phyloP scores from a whole-genome alignment of 345 rosid species.

The Arabidopsis arenosa region DNA sequence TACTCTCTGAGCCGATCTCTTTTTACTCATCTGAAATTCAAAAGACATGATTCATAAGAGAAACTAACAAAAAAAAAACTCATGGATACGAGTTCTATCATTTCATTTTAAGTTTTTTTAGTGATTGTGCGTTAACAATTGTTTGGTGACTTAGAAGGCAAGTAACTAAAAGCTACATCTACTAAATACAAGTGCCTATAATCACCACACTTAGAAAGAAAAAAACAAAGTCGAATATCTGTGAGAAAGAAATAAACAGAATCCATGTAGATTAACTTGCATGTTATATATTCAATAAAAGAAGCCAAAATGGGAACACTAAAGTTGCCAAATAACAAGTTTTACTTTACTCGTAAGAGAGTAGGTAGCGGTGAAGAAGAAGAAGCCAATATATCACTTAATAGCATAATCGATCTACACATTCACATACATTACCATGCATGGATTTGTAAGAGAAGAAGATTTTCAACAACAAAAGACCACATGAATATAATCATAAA shows the following conservation, averaged over 20 bases:
- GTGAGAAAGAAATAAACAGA: neutral
- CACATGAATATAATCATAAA: neutral
- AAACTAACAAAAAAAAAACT: neutral
- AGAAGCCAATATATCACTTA: neutral
- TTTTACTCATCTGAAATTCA: conserved; percentile 26
- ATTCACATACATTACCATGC: too few relatives aligned
- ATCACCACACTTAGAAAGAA: neutral
- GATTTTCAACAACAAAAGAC: neutral
- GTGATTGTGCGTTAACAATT: neutral
- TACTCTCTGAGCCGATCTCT: conserved; percentile 23
- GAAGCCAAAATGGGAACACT: neutral
- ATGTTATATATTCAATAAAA: too few relatives aligned
- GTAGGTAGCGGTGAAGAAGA: neutral
- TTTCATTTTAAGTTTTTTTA: neutral
- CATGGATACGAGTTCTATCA: neutral
- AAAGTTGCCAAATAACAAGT: neutral
- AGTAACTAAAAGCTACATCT: conserved; percentile 5
- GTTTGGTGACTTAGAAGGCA: conserved; percentile 7
- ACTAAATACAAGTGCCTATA: neutral
- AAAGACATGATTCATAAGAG: neutral
- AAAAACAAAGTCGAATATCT: too few relatives aligned
- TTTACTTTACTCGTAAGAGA: too few relatives aligned
- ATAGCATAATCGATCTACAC: too few relatives aligned
- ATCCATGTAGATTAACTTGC: too few relatives aligned
- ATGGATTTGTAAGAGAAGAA: neutral